Conservation (phyloP, 306 rosid species). For the Dryas alaskensis region DNA sequence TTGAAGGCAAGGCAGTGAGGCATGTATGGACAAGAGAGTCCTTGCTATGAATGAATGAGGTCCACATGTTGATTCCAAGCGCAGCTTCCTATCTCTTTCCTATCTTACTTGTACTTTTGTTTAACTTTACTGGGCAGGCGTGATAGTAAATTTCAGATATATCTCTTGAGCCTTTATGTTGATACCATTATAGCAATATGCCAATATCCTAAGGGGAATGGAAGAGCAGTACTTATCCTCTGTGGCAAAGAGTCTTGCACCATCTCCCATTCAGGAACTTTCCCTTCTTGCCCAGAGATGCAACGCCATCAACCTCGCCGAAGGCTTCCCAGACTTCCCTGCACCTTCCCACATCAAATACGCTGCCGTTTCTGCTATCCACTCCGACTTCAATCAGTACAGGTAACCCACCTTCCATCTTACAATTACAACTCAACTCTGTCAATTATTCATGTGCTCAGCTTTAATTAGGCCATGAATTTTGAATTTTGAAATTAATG, state of each 20-base stretch:
- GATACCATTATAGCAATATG: no score
- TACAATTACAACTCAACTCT: no score
- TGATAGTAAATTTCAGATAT: no score
- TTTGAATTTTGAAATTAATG: no score
- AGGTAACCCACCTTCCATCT: slow-evolving; percentile 24
- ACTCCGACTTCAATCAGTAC: slow-evolving; percentile 76
- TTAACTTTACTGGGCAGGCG: no score
- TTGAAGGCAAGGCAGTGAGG: no score
- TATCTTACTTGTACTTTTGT: no score
- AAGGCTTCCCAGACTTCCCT: slow-evolving; percentile 89
- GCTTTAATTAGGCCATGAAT: no score
- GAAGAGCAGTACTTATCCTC: slow-evolving; percentile 50
- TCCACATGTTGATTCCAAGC: not conserved
- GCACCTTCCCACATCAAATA: slow-evolving; percentile 58
- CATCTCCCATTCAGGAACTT: slow-evolving; percentile 78
- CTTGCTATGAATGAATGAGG: not conserved
- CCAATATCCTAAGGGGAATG: slow-evolving; percentile 28
- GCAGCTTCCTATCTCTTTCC: slow-evolving; percentile 6
- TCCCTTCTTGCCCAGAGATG: slow-evolving; percentile 68
- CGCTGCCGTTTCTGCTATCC: slow-evolving; percentile 78
- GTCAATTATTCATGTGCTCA: no score
- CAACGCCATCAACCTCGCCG: slow-evolving; percentile 85
- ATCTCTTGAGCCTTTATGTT: no score
- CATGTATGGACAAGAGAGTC: not conserved
- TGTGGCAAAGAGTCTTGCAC: slow-evolving; percentile 55